A percentile compares a stretch with the other conserved stretches of the same genome.
phyloP scores from a whole-genome alignment of 495 filamentous ascomycete species.

The Filosporella fistucella region DNA sequence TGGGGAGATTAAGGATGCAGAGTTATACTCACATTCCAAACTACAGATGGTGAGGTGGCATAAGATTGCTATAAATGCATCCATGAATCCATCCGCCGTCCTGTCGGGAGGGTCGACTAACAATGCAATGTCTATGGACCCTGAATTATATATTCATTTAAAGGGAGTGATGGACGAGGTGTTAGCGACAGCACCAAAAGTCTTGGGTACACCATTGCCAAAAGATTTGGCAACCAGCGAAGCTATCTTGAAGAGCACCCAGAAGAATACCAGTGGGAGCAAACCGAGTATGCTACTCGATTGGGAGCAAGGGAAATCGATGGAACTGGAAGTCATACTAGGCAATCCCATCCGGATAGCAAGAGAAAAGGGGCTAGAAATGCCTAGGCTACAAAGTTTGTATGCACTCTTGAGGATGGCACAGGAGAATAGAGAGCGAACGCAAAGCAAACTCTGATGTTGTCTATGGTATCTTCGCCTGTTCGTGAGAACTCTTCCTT shows the following conservation, averaged over 20 bases:
- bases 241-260: slow-evolving; percentile 46
- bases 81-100: slow-evolving; percentile 59
- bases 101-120: slow-evolving; percentile 51
- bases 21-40: slow-evolving; percentile 40
- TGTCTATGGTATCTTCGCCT: too few relatives aligned
- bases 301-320: slow-evolving; percentile 38
- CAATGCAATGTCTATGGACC: slow-evolving; percentile 46
- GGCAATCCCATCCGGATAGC: slow-evolving; percentile 47
- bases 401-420: slow-evolving; percentile 38
- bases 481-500: too few relatives aligned
- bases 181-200: slow-evolving; percentile 44
- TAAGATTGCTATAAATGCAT: slow-evolving; percentile 61
- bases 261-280: slow-evolving; percentile 46
- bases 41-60: slow-evolving; percentile 59
- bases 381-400: slow-evolving; percentile 42
- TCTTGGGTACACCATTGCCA: slow-evolving; percentile 41
- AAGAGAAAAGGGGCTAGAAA: slow-evolving; percentile 40
- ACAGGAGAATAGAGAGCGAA: slow-evolving; percentile 27
- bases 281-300: slow-evolving; percentile 57
- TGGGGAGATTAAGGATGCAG: slow-evolving; percentile 49
- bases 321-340: slow-evolving; percentile 55
- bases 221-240: slow-evolving; percentile 46
- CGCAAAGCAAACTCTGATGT: slow-evolving; percentile 35
- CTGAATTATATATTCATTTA: slow-evolving; percentile 42
- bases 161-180: slow-evolving; percentile 54